Evolutionary conservation across 2,329 filamentous ascomycete genomes (phyloP).

Genomic region (Taxawa tesnikishii): DNA sequence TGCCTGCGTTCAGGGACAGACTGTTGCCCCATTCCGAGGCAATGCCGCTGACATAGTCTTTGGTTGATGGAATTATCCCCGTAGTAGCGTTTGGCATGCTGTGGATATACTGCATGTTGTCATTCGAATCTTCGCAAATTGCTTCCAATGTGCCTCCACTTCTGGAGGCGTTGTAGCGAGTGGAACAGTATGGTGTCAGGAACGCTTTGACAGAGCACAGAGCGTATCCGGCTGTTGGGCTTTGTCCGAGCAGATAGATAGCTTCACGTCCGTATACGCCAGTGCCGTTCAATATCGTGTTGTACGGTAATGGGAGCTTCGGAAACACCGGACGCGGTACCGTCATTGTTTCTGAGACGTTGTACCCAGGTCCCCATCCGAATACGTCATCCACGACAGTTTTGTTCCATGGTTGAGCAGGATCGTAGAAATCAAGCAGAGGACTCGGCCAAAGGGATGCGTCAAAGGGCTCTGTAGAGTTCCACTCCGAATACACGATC

Average conservation of each 20-base stretch:
- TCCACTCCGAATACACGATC: slow-evolving; percentile 53
- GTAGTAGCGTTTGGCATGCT: slow-evolving; percentile 41
- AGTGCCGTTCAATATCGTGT: slow-evolving; percentile 51
- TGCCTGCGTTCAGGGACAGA: slow-evolving; percentile 30
- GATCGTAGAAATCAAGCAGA: no score
- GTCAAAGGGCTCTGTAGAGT: slow-evolving; percentile 3
- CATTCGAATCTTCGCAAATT: slow-evolving; percentile 45
- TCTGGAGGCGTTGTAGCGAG: slow-evolving; percentile 33
- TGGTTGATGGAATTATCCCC: slow-evolving; percentile 25
- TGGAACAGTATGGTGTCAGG: slow-evolving; percentile 54
- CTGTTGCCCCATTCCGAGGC: slow-evolving; percentile 29
- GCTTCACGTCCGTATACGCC: slow-evolving; percentile 32
- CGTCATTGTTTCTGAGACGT: slow-evolving; percentile 19
- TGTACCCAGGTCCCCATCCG: slow-evolving; percentile 44
- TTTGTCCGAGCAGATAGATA: slow-evolving; percentile 55
- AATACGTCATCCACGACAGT: slow-evolving; percentile 55
- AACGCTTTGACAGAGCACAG: slow-evolving; percentile 57
- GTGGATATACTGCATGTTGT: slow-evolving; percentile 43
- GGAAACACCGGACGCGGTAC: slow-evolving; percentile 31
- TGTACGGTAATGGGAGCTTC: slow-evolving; percentile 46
- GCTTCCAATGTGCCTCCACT: slow-evolving; percentile 47
- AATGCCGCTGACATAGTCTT: slow-evolving; percentile 33
- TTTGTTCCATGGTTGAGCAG: no score
- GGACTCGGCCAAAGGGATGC: slow-evolving; percentile 7
- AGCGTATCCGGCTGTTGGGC: slow-evolving; percentile 35